Base-by-base conservation (phyloP, 108 stramenopile genomes). In the Cyclotella cryptica region DNA sequence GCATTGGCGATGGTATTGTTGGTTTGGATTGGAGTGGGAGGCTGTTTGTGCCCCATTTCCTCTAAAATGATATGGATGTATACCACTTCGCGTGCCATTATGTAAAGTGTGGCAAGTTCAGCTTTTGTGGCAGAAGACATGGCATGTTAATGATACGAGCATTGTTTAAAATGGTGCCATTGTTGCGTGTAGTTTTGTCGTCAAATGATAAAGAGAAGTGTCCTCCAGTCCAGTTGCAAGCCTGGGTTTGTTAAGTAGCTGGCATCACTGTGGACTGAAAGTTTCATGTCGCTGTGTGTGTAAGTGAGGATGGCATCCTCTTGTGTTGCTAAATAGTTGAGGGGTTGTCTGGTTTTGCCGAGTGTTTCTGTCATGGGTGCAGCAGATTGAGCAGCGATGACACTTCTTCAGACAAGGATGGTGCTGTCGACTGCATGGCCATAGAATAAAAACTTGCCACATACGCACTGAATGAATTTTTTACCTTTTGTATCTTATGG, bases 1-100 rank as follows among this genome's bases (percentile, higher is more conserved):
- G 81, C 87, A 28, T 30, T 39, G 55, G 87, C 87, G 8, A 67
- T 72, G 21, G 54, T 24, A 41, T 85, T 87, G 52, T 87, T 83
- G n/a, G 58, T 59, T 59, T 59, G 58, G 8, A 82, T 66, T 0
- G 87, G 87, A 18, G 49, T 51, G 3, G 49, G 49, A 8, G 49
- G 49, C 8, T 51, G 49, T 19, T 19, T 75, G 54, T 84, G 79
- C 59, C 81, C 69, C 26, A 59, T 59, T 51, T 79, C 70, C 29
- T 45, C 42, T 6, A 79, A 76, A 15, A 72, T 46, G 24, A n/a
- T 21, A 9, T 74, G 78, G 8, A 72, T 60, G 10, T 55, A 26
- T 1, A 54, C n/a, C 24, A 67, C 83, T 8, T 57, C 78, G 71
- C 77, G 52, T 52, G 71, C 76, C 51, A 84, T 87, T 39, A 64